These are phyloP conservation scores for Clarkia xantiana DNA, from an alignment of 345 rosid genomes.

Conservation along the genomic window DNA sequence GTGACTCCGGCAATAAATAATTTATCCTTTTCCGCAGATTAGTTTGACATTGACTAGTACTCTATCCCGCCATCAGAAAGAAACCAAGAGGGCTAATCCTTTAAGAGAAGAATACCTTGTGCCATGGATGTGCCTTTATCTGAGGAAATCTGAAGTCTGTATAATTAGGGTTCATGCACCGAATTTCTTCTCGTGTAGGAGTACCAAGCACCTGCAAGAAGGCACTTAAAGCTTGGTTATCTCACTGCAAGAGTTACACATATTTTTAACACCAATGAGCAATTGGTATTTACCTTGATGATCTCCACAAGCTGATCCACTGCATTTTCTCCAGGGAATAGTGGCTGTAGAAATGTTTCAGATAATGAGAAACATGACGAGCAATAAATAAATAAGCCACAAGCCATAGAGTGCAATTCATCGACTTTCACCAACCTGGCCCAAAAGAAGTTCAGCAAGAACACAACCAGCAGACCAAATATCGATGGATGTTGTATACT, in stretches of 20 bases:
- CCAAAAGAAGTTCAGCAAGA: constrained; percentile 42
- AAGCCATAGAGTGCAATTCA: neutral
- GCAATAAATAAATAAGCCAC: no score
- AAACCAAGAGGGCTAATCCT: no score
- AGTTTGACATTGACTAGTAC: no score
- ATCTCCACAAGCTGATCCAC: constrained; percentile 87
- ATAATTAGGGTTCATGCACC: constrained; percentile 87
- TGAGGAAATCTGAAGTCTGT: constrained; percentile 70
- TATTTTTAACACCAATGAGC: neutral
- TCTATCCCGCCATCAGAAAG: no score
- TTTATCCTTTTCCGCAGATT: no score
- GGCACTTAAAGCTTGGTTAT: constrained; percentile 5
- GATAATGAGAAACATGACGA: neutral
- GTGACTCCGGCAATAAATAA: no score
- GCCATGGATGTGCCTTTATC: constrained; percentile 82
- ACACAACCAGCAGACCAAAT: constrained; percentile 95
- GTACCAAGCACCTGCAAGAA: constrained; percentile 70
- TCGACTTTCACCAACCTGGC: constrained; percentile 37
- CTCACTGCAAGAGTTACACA: neutral
- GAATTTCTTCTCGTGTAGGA: constrained; percentile 82
- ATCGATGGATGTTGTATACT: constrained; percentile 70
- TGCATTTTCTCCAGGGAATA: constrained; percentile 72
- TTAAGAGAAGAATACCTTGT: constrained; percentile 32
- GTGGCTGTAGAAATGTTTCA: constrained; percentile 26
- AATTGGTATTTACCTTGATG: constrained; percentile 34